Base-by-base conservation (phyloP, 345 rosid genomes). In the Aegle marmelos region DNA sequence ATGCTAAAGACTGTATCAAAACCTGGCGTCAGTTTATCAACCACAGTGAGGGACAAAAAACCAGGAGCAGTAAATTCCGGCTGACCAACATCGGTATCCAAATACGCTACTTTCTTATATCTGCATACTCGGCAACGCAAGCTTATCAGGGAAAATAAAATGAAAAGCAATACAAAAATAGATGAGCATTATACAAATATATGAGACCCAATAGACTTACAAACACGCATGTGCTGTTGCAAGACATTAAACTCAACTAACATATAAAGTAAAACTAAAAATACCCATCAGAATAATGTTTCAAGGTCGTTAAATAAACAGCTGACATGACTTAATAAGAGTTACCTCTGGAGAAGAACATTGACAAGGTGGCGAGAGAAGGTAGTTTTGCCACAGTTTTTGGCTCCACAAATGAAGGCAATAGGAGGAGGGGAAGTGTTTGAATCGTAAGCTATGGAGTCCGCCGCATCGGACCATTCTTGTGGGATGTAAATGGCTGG, bases 51-150 rank as follows among this genome's bases (percentile, higher is more conserved):
- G 77, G 99, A 96, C 30, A 94, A 83, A 69, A 96, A 88, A 58
- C 98, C 99, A 74, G 98, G 95, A 76, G 94, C 74, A 68, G 98
- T 90, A 71, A 94, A 94, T 82, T 96, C 98, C 53, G 99, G 90
- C 84, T 96, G 98, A 67, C 99, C 99, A 79, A 91, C 97, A 86
- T 96, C 99, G 0, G 92, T 88, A 83, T 96, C 98, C 92, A 94
- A 89, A 83, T 89, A 96, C 67, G 92, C 97, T 30, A 91, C 97
- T 79, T 83, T 92, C 75, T 78, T 88, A 80, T 90, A 93, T 79
- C 99, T 94, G 90, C 79, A 81, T 78, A 82, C 17, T 9, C 37
- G 69, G 56, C 56, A 53, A 53, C 17, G 19, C 22, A 17, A 53
- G 19, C 17, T 45, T 45, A 45, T 45, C 50, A 45, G 17, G 16